Evolutionary conservation across 192 early-diverging fungal species (phyloP).

Genomic region (Coemansia sp.): DNA sequence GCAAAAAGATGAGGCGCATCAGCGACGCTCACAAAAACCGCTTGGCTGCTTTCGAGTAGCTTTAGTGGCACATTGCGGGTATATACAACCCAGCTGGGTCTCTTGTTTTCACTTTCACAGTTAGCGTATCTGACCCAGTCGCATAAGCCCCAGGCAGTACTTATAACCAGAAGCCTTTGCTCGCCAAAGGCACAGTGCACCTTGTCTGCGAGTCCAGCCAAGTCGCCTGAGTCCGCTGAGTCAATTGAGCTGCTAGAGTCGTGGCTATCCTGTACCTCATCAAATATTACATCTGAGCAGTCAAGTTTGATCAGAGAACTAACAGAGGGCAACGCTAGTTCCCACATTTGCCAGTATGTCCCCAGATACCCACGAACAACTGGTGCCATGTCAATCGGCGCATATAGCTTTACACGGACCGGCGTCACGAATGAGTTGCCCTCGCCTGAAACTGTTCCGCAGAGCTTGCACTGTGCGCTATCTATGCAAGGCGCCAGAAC

Average conservation of each 20-base stretch:
- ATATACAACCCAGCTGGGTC: conserved; percentile 13
- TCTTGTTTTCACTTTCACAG: not conserved
- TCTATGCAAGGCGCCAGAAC: conserved; percentile 47
- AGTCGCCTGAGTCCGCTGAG: not conserved
- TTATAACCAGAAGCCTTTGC: conserved; percentile 11
- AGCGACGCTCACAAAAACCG: conserved; percentile 7
- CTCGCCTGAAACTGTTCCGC: conserved; percentile 19
- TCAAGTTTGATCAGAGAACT: not conserved
- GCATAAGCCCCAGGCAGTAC: conserved; percentile 19
- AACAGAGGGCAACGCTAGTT: conserved; percentile 11
- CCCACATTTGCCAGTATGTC: conserved; percentile 45
- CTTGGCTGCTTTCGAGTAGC: not conserved
- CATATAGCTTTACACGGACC: conserved; percentile 12
- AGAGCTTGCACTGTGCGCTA: conserved; percentile 17
- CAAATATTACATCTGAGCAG: too few species aligned
- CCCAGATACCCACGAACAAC: conserved; percentile 15
- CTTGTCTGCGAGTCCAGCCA: not conserved
- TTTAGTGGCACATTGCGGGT: not conserved
- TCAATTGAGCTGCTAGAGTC: not conserved
- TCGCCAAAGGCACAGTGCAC: not conserved
- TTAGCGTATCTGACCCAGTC: conserved; percentile 24
- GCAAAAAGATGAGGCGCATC: conserved; percentile 13
- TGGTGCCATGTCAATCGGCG: not conserved
- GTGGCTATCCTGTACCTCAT: not conserved
- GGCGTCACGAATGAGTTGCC: conserved; percentile 34